Percentiles rank a stretch among this genome's conserved stretches.
These are phyloP conservation scores for Cyclotella sp. DNA, from an alignment of 108 stramenopile genomes.

Conservation along the genomic window DNA sequence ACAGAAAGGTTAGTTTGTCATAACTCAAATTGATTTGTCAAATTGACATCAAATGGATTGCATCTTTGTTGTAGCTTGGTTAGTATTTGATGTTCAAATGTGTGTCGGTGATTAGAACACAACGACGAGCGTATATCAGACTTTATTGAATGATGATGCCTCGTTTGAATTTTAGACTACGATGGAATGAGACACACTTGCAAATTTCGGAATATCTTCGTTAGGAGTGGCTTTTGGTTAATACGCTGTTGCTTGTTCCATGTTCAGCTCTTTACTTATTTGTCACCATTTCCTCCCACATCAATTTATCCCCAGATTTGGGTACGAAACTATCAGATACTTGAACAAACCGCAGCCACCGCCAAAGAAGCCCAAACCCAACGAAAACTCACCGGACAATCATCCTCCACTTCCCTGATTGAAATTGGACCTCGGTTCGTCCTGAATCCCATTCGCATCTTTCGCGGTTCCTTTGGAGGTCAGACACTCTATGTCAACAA, in stretches of 20 bases:
- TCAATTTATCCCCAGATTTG: conserved; percentile 79
- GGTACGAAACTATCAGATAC: conserved; percentile 98
- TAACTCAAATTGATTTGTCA: no score
- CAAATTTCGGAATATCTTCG: neutral
- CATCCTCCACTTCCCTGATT: conserved; percentile 87
- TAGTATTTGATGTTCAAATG: neutral
- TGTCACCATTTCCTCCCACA: conserved; percentile 11
- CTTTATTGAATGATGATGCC: conserved; percentile 70
- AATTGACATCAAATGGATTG: neutral
- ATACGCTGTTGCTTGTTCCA: conserved; percentile 1
- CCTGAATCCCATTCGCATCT: conserved; percentile 96
- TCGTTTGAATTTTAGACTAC: conserved; percentile 72
- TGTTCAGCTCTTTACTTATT: neutral
- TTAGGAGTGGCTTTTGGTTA: neutral
- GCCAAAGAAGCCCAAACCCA: conserved; percentile 79
- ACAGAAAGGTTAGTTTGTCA: conserved; percentile 88
- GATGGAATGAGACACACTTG: conserved; percentile 87
- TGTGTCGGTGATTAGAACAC: conserved; percentile 81
- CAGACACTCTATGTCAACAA: conserved; percentile 94
- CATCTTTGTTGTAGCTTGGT: neutral
- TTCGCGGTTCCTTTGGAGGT: conserved; percentile 97
- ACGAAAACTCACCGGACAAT: conserved; percentile 80
- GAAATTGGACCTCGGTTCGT: conserved; percentile 99
- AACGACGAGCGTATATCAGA: conserved; percentile 96
- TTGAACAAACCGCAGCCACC: conserved; percentile 87